phyloP scores from a whole-genome alignment of 441 rosid species.

The Erodium trifolium region DNA sequence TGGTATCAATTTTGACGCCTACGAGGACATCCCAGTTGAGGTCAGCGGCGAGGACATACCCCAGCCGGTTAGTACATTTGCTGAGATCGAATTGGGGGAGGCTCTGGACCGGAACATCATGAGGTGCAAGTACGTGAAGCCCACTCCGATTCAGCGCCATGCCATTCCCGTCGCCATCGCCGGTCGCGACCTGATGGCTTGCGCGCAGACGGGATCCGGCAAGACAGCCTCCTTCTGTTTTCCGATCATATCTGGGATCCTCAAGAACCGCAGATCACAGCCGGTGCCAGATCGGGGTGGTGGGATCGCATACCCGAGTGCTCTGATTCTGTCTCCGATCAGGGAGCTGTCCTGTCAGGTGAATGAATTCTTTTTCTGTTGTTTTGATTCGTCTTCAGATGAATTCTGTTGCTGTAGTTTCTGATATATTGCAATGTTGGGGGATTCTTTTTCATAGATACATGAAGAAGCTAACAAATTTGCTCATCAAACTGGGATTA shows the following conservation, averaged over 20 bases:
- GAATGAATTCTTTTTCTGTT: neutral
- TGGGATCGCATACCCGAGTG: constrained; percentile 29
- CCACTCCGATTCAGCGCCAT: constrained; percentile 47
- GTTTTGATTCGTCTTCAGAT: neutral
- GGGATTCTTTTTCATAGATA: constrained; percentile 23
- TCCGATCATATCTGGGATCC: constrained; percentile 36
- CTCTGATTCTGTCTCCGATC: constrained; percentile 44
- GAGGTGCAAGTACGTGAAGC: constrained; percentile 41
- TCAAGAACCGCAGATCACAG: constrained; percentile 11
- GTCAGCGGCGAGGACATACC: constrained; percentile 33
- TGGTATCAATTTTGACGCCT: constrained; percentile 36
- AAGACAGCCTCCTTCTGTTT: constrained; percentile 51
- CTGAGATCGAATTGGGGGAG: constrained; percentile 32
- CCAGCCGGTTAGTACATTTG: constrained; percentile 27
- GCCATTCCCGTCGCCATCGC: constrained; percentile 44
- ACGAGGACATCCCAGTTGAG: constrained; percentile 42
- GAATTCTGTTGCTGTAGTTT: neutral
- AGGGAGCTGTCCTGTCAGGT: constrained; percentile 56
- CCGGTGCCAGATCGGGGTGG: constrained; percentile 18
- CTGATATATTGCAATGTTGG: neutral
- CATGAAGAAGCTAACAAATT: constrained; percentile 41
- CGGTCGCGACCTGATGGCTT: constrained; percentile 54
- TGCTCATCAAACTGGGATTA: constrained; percentile 33
- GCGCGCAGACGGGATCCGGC: constrained; percentile 54
- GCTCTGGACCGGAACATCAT: constrained; percentile 28